These are phyloP conservation scores for Catunica adiposa DNA, from an alignment of 2,329 filamentous ascomycete genomes.

Conservation along the genomic window DNA sequence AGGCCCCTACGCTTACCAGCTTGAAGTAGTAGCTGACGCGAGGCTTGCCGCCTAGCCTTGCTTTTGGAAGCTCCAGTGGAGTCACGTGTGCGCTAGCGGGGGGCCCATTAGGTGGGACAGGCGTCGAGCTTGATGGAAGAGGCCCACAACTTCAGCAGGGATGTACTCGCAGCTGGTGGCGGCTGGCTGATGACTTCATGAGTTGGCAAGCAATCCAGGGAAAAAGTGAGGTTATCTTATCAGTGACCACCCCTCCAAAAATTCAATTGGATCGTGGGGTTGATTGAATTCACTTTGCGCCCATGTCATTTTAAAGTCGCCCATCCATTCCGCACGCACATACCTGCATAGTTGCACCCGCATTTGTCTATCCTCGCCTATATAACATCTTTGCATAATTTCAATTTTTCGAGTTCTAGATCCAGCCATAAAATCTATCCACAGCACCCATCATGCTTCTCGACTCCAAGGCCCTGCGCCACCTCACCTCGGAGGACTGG, in stretches of 20 bases:
- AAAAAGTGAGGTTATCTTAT: slow-evolving; percentile 13
- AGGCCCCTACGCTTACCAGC: slow-evolving; percentile 13
- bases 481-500: slow-evolving; percentile 88
- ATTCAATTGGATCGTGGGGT: slow-evolving; percentile 9
- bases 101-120: not conserved
- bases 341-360: not conserved
- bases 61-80: not conserved
- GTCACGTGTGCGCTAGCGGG: slow-evolving; percentile 12
- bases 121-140: not conserved
- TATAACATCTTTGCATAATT: not conserved
- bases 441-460: slow-evolving; percentile 56
- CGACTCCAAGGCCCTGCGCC: slow-evolving; percentile 83
- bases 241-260: slow-evolving; percentile 6
- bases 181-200: not conserved
- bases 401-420: not conserved
- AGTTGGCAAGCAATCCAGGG: not conserved
- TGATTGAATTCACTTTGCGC: slow-evolving; percentile 1
- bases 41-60: slow-evolving; percentile 23
- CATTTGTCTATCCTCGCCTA: not conserved
- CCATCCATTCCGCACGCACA: slow-evolving; percentile 3
- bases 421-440: not conserved
- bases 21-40: slow-evolving; percentile 19
- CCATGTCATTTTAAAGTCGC: slow-evolving; percentile 3
- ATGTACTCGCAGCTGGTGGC: not conserved
- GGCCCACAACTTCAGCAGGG: not conserved